Base-by-base conservation (phyloP, 495 filamentous ascomycete genomes). In the Annulohypoxylon maeteangense region DNA sequence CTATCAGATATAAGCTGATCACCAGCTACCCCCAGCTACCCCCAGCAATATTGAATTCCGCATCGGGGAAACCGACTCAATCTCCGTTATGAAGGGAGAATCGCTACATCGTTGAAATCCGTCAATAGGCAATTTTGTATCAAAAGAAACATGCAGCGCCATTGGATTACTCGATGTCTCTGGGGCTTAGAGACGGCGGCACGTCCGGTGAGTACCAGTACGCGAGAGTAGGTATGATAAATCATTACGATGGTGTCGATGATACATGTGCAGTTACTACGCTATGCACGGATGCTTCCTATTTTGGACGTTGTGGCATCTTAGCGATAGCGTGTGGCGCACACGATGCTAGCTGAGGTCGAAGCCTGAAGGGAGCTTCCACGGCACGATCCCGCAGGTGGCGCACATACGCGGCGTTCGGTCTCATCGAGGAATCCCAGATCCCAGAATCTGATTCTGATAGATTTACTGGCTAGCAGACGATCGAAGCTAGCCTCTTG, bases 31-130 rank as follows among this genome's bases (percentile, higher is more conserved):
- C n/a, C 54, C 60, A 55, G 50, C 53, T 60, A 42, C 16, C 42
- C 54, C 44, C 31, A 45, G 10, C 8, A 65, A 45, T 63, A 70
- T 58, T 64, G 32, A 8, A 25, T 31, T 51, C 45, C 25, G 22
- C 54, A 54, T 70, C 60, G 44, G 67, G 60, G 45, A 47, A 59
- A 20, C 67, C 67, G 61, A 54, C 54, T 34, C 25, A 38, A 40
- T 27, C 23, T 59, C 59, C 53, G 23, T 20, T 36, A 34, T 47
- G 32, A 53, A 4, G 40, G 20, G 48, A 20, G n/a, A 50, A n/a
- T 60, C 40, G 25, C 40, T 40, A 63, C 57, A n/a, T 27, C 27
- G 11, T 40, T 36, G 10, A 14, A 20, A 11, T 64, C 60, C 64
- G 60, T 23, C 63, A 22, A 25, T 50, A 44, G 18, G 40, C 8